Base-by-base conservation (phyloP, 495 filamentous ascomycete species). In the Apodospora peruviana region DNA sequence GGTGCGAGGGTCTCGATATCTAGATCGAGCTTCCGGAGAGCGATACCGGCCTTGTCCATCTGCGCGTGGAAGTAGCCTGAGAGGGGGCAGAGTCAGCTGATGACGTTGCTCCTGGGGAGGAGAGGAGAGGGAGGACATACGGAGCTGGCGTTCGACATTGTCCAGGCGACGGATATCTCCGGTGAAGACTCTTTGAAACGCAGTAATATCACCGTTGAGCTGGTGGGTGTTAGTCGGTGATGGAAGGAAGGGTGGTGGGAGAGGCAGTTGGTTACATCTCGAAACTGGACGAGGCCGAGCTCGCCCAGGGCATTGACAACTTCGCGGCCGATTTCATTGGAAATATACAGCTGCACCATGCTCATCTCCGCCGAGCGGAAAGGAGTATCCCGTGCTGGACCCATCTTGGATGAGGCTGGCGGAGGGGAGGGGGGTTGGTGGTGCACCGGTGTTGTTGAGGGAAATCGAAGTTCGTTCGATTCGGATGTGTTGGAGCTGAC, bases 291-390 rank as follows among this genome's bases (percentile, higher is more conserved):
- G 63, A 91, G 78, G 47, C 93, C 93, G 58, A 99, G 78, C 75
- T 97, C 93, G 57, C 93, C 93, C 53, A 99, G 75, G 43, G 93
- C 93, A 64, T 89, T 96, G 48, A 97, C 88, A 55, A 96, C 91
- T 75, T 99, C 93, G 66, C 93, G 82, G 56, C 94, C 91, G 52
- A 97, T 96, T 75, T 99, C 93, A 59, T 95, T 96, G 54, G 93
- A 88, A 60, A 97, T 90, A 73, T 96, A 99, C 58, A 99, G 85
- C 80, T 97, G 93, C 65, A 94, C 94, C 81, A 99, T 84, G 79
- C 90, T 95, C 93, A 99, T 99, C 72, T 97, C 91, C 86, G 90
- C 85, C 64, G 94, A 97, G 77, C 94, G 93, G 86, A 99, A 96
- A 76, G 96, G 85, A 70, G 89, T 95, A 71, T 97, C 90, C 73